Evolutionary conservation across 2,329 filamentous ascomycete species (phyloP), one percentile per base, ranked within the genome.

Genomic region (Acrodontium crateriforme): DNA sequence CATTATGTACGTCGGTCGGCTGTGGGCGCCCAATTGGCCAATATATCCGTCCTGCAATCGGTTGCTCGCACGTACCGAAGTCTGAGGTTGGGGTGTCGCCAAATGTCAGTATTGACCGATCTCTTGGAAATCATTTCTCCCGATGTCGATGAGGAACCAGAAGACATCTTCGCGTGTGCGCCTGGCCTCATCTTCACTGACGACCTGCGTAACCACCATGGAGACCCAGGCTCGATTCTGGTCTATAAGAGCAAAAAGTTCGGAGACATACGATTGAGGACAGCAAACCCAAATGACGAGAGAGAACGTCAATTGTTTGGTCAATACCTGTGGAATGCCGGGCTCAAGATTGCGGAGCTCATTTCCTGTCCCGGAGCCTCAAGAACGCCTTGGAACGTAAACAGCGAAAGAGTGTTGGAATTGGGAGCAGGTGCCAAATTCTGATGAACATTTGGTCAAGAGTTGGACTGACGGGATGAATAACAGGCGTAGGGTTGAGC

Each of bases 321-420:
- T 36, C 77, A 83, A 47, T 80, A 75, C 49, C 54, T 82, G 15
- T 83, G 77, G 77, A 83, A 83, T 52, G 63, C 75, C 5, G 58
- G 59, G 0, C 44, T 65, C 16, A 44, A 62, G 38, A 50, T 62
- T 51, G 59, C 49, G 4, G 60, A 63, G 41, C 32, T 62, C 22
- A 45, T 63, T 16, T 54, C 50, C 4, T 32, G 38, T 6, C 46
- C 42, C 9, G 31, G 33, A 1, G 41, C 37, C 30, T 39, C 38
- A 27, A 43, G 45, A 27, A 37, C 33, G 43, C 48, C 62, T 32
- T 65, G 61, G 61, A 50, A 40, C 33, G 62, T 78, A 2, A 40
- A 56, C 20, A 67, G 62, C 2, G 51, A 70, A 38, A 51, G 46
- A 7, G 67, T 69, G 5, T 46, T 81, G 9, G 77, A 83, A 54